A percentile compares a stretch with the other conserved stretches of the same genome.
Evolutionary conservation across 768 basidiomycete genomes (phyloP).

Genomic region (Mycena latifolia): DNA sequence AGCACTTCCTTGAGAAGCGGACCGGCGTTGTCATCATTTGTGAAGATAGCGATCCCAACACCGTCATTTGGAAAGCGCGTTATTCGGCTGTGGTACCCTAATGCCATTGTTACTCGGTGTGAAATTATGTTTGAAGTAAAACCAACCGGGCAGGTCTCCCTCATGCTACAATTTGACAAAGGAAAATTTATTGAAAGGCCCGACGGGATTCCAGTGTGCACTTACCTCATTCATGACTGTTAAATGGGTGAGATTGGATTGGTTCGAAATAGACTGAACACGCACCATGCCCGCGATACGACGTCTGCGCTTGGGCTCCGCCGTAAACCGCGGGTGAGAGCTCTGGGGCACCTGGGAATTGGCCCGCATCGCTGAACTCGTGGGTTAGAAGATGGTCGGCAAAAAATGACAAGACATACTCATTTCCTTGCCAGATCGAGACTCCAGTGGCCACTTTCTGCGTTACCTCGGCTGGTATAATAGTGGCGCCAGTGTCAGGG

Average conservation of each 20-base stretch:
- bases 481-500: background rate
- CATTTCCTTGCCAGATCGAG: background rate
- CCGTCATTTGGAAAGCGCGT: background rate
- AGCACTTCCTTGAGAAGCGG: too few relatives aligned
- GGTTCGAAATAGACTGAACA: background rate
- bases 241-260: too few relatives aligned
- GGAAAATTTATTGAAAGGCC: background rate
- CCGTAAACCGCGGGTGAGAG: background rate
- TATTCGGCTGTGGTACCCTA: background rate
- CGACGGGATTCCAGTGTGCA: too few relatives aligned
- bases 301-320: background rate
- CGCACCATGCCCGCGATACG: conserved; percentile 5
- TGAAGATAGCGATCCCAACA: background rate
- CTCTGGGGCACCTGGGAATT: background rate
- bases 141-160: background rate
- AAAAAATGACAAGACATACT: background rate
- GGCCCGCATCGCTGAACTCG: too few relatives aligned
- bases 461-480: background rate
- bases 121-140: background rate
- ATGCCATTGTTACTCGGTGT: too few relatives aligned
- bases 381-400: background rate
- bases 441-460: background rate
- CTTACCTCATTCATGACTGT: too few relatives aligned
- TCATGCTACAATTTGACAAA: background rate
- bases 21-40: too few relatives aligned